A percentile compares a stretch with the other conserved stretches of the same genome.
Conservation (phyloP, 2,329 filamentous ascomycete genomes). For the Talaromyces sp. region DNA sequence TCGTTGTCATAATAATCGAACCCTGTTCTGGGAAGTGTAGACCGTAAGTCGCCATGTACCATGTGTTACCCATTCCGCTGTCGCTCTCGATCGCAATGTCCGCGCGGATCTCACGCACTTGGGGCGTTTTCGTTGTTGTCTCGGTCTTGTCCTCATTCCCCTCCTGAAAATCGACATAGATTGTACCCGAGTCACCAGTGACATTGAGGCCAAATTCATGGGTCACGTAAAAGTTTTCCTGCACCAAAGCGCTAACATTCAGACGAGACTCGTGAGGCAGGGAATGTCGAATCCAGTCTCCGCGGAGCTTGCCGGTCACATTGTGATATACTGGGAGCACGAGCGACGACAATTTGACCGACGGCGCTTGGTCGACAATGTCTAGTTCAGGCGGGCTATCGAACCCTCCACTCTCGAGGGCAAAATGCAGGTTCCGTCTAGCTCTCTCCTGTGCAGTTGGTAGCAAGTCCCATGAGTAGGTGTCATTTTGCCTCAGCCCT, state of each 20-base stretch:
- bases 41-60: constrained; percentile 75
- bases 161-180: constrained; percentile 64
- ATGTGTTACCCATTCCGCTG: constrained; percentile 63
- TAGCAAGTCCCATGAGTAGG: constrained; percentile 72
- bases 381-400: constrained; percentile 23
- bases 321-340: constrained; percentile 65
- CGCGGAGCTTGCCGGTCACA: constrained; percentile 68
- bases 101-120: constrained; percentile 63
- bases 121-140: constrained; percentile 23
- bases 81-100: constrained; percentile 68
- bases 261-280: constrained; percentile 44
- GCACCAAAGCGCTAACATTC: constrained; percentile 61
- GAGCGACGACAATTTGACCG: constrained; percentile 30
- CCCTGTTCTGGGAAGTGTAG: constrained; percentile 82
- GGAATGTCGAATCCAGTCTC: constrained; percentile 63
- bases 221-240: constrained; percentile 60
- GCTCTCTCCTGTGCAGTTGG: constrained; percentile 60
- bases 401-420: constrained; percentile 26
- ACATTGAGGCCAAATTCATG: constrained; percentile 71
- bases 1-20: constrained; percentile 74
- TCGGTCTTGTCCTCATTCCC: constrained; percentile 36
- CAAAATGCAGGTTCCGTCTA: constrained; percentile 46
- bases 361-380: constrained; percentile 17
- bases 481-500: constrained; percentile 68
- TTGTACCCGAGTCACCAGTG: constrained; percentile 63